phyloP scores from a whole-genome alignment of 192 early-diverging fungal species.

The Phycomyces blakesleeanus region DNA sequence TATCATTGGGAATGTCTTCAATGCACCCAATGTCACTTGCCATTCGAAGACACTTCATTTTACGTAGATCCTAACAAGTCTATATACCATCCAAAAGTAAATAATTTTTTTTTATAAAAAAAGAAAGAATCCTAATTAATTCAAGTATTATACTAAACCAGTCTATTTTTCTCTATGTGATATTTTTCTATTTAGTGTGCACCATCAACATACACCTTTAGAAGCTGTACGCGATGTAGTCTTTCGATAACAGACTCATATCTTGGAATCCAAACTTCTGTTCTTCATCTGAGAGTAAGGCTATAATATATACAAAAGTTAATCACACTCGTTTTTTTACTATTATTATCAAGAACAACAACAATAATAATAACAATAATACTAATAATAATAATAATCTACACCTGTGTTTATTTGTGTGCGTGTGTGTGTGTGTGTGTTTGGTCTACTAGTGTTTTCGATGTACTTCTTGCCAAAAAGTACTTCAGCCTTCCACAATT shows the following conservation, averaged over 20 bases:
- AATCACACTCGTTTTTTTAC: too few species aligned
- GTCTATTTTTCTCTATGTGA: background rate
- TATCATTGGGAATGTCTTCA: constrained; percentile 28
- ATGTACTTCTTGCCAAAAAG: constrained; percentile 21
- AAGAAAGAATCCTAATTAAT: too few species aligned
- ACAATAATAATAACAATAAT: too few species aligned
- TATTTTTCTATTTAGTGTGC: constrained; percentile 14
- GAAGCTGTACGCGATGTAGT: constrained; percentile 10
- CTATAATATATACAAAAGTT: too few species aligned
- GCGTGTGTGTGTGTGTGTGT: too few species aligned
- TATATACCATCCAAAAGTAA: constrained; percentile 27
- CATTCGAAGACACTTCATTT: constrained; percentile 17
- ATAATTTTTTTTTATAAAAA: background rate
- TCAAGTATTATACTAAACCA: too few species aligned
- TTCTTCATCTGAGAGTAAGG: constrained; percentile 19
- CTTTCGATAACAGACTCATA: constrained; percentile 6
- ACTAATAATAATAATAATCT: too few species aligned
- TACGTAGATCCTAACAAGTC: constrained; percentile 16
- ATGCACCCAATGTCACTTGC: constrained; percentile 15
- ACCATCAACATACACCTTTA: background rate
- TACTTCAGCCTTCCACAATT: constrained; percentile 18
- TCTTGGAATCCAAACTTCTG: constrained; percentile 1
- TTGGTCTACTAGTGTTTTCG: constrained; percentile 35
- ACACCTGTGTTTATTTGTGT: too few species aligned
- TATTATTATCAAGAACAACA: too few species aligned